phyloP scores from a whole-genome alignment of 345 rosid species.

The Populus nigra region DNA sequence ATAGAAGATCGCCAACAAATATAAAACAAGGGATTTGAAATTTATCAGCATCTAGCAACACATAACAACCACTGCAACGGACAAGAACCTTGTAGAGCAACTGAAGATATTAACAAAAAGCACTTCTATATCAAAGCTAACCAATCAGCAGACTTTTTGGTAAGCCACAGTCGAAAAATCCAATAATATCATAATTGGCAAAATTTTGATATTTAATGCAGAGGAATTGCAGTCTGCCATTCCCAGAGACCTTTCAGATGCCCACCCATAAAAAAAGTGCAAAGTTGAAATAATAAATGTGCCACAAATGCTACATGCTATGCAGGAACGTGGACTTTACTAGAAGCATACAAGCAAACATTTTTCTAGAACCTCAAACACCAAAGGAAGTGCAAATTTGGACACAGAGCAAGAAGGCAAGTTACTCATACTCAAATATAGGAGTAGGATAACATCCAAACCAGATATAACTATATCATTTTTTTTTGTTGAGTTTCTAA shows the following conservation, averaged over 20 bases:
- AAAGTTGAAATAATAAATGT: background rate
- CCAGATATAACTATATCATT: background rate
- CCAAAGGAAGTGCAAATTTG: background rate
- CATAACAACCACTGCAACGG: background rate
- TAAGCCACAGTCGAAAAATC: background rate
- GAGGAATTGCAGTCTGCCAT: background rate
- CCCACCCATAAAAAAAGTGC: background rate
- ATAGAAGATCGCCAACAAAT: background rate
- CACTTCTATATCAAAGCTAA: background rate
- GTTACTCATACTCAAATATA: background rate
- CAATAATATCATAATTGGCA: background rate
- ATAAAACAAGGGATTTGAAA: background rate
- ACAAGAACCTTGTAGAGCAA: background rate
- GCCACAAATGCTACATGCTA: background rate
- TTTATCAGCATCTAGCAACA: background rate
- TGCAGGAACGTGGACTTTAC: background rate
- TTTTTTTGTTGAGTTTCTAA: background rate
- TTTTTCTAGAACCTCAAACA: background rate
- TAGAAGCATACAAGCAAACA: background rate
- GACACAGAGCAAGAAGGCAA: background rate
- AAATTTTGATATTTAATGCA: background rate
- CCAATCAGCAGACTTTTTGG: background rate
- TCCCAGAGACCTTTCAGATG: background rate
- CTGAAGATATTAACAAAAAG: background rate
- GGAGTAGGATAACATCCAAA: background rate